Evolutionary conservation across 1,284 basidiomycete genomes (phyloP), one percentile per base, ranked within the genome.

Genomic region (Marasmius sp.): DNA sequence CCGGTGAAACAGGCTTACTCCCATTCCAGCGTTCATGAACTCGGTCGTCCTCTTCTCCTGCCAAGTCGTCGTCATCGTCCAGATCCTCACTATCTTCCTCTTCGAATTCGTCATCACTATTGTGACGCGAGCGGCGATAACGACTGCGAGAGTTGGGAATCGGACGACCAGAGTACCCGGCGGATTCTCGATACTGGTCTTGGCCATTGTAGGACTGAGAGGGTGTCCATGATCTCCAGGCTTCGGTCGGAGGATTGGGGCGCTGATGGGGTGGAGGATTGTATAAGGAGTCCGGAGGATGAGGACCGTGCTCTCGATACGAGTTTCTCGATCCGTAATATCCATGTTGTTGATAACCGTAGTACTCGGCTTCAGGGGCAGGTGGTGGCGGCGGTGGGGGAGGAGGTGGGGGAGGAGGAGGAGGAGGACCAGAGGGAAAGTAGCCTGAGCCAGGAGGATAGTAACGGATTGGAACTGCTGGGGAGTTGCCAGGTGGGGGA

Each of bases 211-310:
- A 27, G 12, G 22, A 41, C 41, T n/a, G 38, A 22, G 41, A 49
- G n/a, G 27, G 49, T n/a, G 41, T 53, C 62, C 62, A 63, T 16
- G 59, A 53, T 45, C 62, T 52, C 62, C 62, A 63, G 11, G 41
- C 52, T 22, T 62, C 60, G 12, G 27, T 16, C 12, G 33, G 43
- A 4, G 12, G 14, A 38, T 7, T 48, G 34, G 38, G 16, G 9
- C 48, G 60, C 49, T 11, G 36, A 34, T 20, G 52, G 10, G 12
- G 59, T 20, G 16, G 34, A 22, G 14, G 56, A 14, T 47, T 47
- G 56, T 22, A 43, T 43, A 43, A 2, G 41, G 54, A 34, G 6
- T 58, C 36, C 34, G 51, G 43, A 37, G n/a, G 6, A 34, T 39
- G 33, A 60, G 27, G 48, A 50, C 16, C 52, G 34, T 22, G 52